Evolutionary conservation across 2,329 filamentous ascomycete species (phyloP), one percentile per base, ranked within the genome.

Genomic region (Diaporthe sp.): DNA sequence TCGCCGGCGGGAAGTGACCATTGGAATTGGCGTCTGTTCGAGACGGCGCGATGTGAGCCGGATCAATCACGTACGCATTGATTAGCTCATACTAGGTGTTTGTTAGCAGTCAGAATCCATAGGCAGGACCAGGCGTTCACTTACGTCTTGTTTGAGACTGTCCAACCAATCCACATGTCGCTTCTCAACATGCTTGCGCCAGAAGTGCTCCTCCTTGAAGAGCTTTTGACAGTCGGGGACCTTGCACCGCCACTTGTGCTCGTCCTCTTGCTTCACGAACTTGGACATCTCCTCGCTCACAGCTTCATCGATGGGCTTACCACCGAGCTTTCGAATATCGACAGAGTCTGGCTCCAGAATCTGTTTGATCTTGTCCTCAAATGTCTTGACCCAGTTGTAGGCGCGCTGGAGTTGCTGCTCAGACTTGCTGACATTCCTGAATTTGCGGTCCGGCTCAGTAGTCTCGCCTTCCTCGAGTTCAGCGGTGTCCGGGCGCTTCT

Each of bases 311-410:
- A 95, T 86, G 2, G 94, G 91, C 81, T 95, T 96, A 25, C 97
- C 97, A 67, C 97, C 97, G 35, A 98, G 90, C 85, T 98, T 98
- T 82, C 92, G 92, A 55, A 98, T 87, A 80, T 98, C 95, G 33
- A 94, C 94, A 67, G 92, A 92, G 72, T 97, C 94, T 0, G 97
- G 97, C 78, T 98, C 96, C 19, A 99, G 88, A 61, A 98, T 94
- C 82, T 98, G 96, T 82, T 95, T 87, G 69, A 99, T 89, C 86
- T 99, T 99, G 81, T 99, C 97, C 82, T 99, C 97, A 80, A 98
- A 99, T 0, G 97, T 98, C 86, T 94, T 97, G 75, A 99, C 97
- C 97, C 97, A 99, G 81, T 98, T 99, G 86, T 95, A 98, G 0
- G 97, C 97, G 74, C 96, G 93, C 80, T 97, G 94, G 19, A 98